Percentiles rank a stretch among this genome's conserved stretches.
Evolutionary conservation across 2,329 filamentous ascomycete species (phyloP).

Genomic region (Hymenoscyphus fructigenus): DNA sequence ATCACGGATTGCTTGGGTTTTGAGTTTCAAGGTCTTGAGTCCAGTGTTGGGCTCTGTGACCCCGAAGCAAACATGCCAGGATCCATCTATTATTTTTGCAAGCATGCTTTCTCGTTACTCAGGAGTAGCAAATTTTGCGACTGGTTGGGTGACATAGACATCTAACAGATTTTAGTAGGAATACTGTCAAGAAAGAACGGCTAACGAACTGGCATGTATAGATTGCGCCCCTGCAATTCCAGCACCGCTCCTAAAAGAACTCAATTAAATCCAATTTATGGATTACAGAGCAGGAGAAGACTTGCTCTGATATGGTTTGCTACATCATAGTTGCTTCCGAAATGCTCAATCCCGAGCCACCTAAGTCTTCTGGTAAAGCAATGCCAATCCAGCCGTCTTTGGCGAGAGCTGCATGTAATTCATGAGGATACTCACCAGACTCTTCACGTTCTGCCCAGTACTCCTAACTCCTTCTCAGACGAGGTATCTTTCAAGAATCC

Average conservation of each 20-base stretch:
- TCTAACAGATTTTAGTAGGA: constrained; percentile 34
- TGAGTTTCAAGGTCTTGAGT: constrained; percentile 71
- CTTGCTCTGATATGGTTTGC: constrained; percentile 72
- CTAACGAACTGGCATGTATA: constrained; percentile 51
- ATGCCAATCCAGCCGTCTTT: constrained; percentile 80
- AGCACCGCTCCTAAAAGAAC: constrained; percentile 66
- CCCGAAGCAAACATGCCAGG: constrained; percentile 74
- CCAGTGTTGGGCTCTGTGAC: constrained; percentile 84
- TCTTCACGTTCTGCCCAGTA: constrained; percentile 79
- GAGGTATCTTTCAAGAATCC: background rate
- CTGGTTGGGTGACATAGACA: constrained; percentile 73
- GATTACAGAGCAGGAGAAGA: too few relatives aligned
- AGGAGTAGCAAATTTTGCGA: constrained; percentile 69
- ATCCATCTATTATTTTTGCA: constrained; percentile 69
- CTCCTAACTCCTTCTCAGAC: constrained; percentile 36
- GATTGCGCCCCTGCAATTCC: constrained; percentile 71
- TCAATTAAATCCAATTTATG: constrained; percentile 44
- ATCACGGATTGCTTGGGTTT: constrained; percentile 61
- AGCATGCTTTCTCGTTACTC: constrained; percentile 65
- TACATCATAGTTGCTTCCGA: constrained; percentile 86
- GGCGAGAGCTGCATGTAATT: constrained; percentile 73
- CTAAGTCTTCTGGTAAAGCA: constrained; percentile 70
- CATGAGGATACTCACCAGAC: constrained; percentile 66
- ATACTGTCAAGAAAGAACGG: background rate
- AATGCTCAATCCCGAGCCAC: constrained; percentile 74